phyloP scores from a whole-genome alignment of 1,139 yeast species.

The Yamadazyma sp. region DNA sequence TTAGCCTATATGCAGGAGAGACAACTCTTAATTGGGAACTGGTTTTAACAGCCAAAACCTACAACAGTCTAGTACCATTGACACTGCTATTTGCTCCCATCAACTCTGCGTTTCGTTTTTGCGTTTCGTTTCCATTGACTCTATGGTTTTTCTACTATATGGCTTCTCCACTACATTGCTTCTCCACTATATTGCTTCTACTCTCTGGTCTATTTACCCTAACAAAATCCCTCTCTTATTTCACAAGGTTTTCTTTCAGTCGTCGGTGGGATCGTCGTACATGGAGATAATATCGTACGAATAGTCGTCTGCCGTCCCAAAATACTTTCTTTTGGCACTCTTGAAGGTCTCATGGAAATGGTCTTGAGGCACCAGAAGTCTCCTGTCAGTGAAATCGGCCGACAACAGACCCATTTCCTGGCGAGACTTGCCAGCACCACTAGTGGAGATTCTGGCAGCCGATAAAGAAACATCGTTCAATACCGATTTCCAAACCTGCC shows the following conservation, averaged over 20 bases:
- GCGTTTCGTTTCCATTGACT: too few species aligned
- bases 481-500: conserved; percentile 35
- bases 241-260: too few species aligned
- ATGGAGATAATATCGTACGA: conserved; percentile 10
- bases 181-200: too few species aligned
- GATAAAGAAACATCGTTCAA: conserved; percentile 49
- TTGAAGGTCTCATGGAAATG: conserved; percentile 2
- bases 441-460: conserved; percentile 54
- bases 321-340: conserved; percentile 1
- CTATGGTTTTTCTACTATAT: too few species aligned
- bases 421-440: conserved; percentile 24
- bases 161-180: too few species aligned
- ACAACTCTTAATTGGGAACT: not conserved
- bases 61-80: too few species aligned
- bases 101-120: too few species aligned
- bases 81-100: too few species aligned
- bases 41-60: conserved; percentile 2
- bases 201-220: too few species aligned
- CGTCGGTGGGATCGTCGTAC: conserved; percentile 8
- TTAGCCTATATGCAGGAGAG: conserved; percentile 1
- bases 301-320: conserved; percentile 2
- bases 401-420: conserved; percentile 22
- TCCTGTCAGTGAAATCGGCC: conserved; percentile 26
- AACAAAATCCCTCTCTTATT: too few species aligned
- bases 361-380: too few species aligned